Conservation (phyloP, 2,329 filamentous ascomycete species). For the Xylariaceae sp. region DNA sequence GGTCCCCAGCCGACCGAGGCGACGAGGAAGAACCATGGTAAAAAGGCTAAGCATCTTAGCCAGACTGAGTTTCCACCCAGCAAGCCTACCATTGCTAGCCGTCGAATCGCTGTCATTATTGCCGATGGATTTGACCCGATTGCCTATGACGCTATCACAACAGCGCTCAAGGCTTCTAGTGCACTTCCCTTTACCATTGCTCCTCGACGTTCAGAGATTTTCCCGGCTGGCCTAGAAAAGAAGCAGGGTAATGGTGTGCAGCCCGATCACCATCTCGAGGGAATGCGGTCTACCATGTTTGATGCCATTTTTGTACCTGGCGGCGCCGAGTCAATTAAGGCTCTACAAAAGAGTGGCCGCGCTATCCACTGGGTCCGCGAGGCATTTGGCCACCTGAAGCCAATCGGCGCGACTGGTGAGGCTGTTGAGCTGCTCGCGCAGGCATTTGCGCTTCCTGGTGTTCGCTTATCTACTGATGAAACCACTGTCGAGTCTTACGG, state of each 20-base stretch:
- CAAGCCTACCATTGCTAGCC: slow-evolving; percentile 70
- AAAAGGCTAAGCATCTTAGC: slow-evolving; percentile 69
- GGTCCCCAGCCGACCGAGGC: slow-evolving; percentile 62
- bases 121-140: slow-evolving; percentile 76
- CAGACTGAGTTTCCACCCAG: slow-evolving; percentile 71
- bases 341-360: slow-evolving; percentile 71
- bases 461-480: slow-evolving; percentile 50
- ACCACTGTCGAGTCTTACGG: slow-evolving; percentile 73
- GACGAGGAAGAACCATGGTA: slow-evolving; percentile 66
- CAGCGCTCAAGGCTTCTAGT: slow-evolving; percentile 63
- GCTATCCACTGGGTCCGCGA: slow-evolving; percentile 79
- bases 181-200: slow-evolving; percentile 78
- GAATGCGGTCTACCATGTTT: slow-evolving; percentile 80
- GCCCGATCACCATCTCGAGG: slow-evolving; percentile 81
- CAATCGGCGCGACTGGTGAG: slow-evolving; percentile 77
- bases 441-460: slow-evolving; percentile 51
- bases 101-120: slow-evolving; percentile 76
- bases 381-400: slow-evolving; percentile 81
- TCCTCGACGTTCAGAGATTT: slow-evolving; percentile 69
- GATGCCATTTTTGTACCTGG: slow-evolving; percentile 80
- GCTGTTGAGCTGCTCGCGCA: slow-evolving; percentile 66
- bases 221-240: slow-evolving; percentile 63
- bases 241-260: slow-evolving; percentile 59
- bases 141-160: slow-evolving; percentile 69
- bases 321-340: slow-evolving; percentile 66